A percentile compares a stretch with the other conserved stretches of the same genome.
Evolutionary conservation across 768 basidiomycete genomes (phyloP).

Genomic region (Lactarius psammicola): DNA sequence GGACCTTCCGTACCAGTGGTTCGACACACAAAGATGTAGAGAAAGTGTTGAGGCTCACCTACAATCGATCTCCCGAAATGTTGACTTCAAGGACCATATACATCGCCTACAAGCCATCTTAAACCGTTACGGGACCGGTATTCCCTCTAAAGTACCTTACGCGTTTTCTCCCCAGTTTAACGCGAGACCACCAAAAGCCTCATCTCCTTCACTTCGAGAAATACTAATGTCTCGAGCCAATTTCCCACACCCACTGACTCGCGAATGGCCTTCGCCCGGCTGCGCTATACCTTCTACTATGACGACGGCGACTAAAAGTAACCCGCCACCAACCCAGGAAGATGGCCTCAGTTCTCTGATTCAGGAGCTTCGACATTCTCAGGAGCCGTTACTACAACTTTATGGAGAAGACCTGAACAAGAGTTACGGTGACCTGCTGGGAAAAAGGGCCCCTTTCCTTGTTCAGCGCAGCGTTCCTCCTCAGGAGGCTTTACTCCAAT

Average conservation of each 20-base stretch:
- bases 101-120: neutral
- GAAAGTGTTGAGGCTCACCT: neutral
- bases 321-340: too few relatives aligned
- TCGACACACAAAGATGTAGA: neutral
- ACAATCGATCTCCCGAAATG: neutral
- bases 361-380: conserved; percentile 7
- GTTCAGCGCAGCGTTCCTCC: neutral
- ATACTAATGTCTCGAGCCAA: neutral
- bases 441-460: neutral
- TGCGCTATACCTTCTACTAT: neutral
- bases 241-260: neutral
- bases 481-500: neutral
- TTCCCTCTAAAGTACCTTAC: neutral
- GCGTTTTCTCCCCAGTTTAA: neutral
- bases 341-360: conserved; percentile 1
- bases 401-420: conserved; percentile 13
- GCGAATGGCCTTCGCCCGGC: too few relatives aligned
- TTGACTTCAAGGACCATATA: neutral
- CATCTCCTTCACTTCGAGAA: neutral
- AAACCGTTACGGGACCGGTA: neutral
- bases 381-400: neutral
- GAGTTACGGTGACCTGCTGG: neutral
- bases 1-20: neutral
- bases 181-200: neutral
- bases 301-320: neutral